Evolutionary conservation across 805 yeast species (phyloP).

Genomic region (Candida anglica): DNA sequence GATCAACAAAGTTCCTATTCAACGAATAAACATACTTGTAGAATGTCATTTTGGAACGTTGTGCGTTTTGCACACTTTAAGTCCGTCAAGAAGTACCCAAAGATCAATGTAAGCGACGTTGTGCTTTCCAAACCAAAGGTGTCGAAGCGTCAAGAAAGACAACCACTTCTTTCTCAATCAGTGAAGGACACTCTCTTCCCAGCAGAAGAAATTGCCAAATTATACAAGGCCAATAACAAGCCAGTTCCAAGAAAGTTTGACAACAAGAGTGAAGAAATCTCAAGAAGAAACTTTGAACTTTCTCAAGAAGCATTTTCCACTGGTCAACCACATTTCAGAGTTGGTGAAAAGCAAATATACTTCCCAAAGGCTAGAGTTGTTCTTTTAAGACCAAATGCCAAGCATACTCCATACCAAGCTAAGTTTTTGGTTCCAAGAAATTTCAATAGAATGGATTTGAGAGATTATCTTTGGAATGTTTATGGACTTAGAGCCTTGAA

Average conservation of each 20-base stretch:
- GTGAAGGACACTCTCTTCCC: conserved; percentile 41
- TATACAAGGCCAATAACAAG: conserved; percentile 34
- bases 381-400: conserved; percentile 87
- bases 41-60: conserved; percentile 3
- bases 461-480: conserved; percentile 88
- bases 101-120: conserved; percentile 36
- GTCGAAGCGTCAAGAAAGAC: conserved; percentile 37
- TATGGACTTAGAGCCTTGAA: conserved; percentile 89
- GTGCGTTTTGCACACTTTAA: conserved; percentile 3
- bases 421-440: conserved; percentile 91
- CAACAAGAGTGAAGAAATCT: conserved; percentile 29
- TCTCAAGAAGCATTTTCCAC: conserved; percentile 50
- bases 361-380: conserved; percentile 85
- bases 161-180: conserved; percentile 34
- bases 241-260: conserved; percentile 40
- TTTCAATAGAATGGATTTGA: conserved; percentile 88
- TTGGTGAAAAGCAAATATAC: conserved; percentile 72
- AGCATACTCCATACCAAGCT: conserved; percentile 95
- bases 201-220: conserved; percentile 26
- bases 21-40: no score
- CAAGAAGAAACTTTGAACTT: conserved; percentile 34
- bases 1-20: no score
- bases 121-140: conserved; percentile 31
- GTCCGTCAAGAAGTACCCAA: conserved; percentile 27
- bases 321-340: conserved; percentile 74